Evolutionary conservation across 176 grass and related monocot genomes (phyloP), one percentile per base, ranked within the genome.

Genomic region (Raddia guianensis): DNA sequence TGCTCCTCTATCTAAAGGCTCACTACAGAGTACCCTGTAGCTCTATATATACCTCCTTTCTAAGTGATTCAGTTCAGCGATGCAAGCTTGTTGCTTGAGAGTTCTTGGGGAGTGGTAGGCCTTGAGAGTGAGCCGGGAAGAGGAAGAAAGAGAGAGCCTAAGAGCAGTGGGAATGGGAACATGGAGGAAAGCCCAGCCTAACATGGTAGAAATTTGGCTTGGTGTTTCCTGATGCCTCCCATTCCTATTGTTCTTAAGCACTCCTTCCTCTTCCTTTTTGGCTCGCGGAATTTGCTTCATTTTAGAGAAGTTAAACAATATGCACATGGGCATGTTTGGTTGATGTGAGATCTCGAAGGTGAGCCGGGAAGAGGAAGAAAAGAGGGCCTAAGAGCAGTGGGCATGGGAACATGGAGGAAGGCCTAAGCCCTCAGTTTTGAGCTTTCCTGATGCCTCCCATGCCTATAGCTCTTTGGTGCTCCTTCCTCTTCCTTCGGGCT

Each of bases 121-220:
- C 35, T 32, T 33, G 42, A 52, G 57, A 59, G 86, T 79, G 46
- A 79, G 81, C n/a, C 56, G 6, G 80, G 61, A 84, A 88, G 62
- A 68, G 81, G 75, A 88, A 78, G 74, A 83, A 66, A 79, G 60
- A 83, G 86, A 77, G 49, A 0, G 68, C 46, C 19, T 83, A 74
- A 88, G 80, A 74, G 80, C 68, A 46, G 7, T 88, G 63, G 86
- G 86, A 73, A 68, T 88, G 75, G 75, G 81, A 88, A 88, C 74
- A 79, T 84, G 81, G 66, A 83, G 75, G 79, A 90, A 81, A 68
- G 34, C 60, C 67, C 64, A 79, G 3, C 68, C 50, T 42, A 19
- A 19, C 59, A 18, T 40, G 27, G 67, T 72, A 50, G 49, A 66
- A 58, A 75, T 21, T 60, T 67, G 13, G 67, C 66, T 66, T 13